phyloP scores from a whole-genome alignment of 495 filamentous ascomycete species.

The Thozetella sp. region DNA sequence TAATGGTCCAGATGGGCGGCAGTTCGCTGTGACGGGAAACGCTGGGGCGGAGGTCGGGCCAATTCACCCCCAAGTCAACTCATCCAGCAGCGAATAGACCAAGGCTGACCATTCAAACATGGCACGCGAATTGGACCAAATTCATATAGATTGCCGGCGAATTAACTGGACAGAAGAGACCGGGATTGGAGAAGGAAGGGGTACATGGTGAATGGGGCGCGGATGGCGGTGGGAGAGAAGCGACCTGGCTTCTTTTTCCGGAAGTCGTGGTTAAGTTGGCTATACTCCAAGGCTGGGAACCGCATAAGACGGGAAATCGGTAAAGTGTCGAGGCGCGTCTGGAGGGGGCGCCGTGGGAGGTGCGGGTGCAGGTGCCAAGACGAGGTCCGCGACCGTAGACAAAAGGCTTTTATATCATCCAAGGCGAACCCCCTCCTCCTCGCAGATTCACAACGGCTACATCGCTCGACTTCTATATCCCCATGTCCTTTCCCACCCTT shows the following conservation, averaged over 20 bases:
- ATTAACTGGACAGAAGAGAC: neutral
- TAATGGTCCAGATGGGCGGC: neutral
- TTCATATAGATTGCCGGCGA: conserved; percentile 2
- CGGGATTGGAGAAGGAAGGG: neutral
- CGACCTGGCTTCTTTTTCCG: conserved; percentile 3
- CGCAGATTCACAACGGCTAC: too few species aligned
- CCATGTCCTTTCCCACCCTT: too few species aligned
- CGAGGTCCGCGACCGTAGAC: too few species aligned
- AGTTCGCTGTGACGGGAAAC: neutral
- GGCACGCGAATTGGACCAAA: conserved; percentile 1
- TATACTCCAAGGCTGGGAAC: conserved; percentile 2
- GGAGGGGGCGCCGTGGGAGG: neutral
- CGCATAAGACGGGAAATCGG: conserved; percentile 1
- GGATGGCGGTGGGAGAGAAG: neutral
- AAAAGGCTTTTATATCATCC: too few species aligned
- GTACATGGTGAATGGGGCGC: conserved; percentile 1
- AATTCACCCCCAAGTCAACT: conserved; percentile 1
- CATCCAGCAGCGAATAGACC: conserved; percentile 2
- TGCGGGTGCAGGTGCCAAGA: neutral
- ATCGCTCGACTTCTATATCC: too few species aligned
- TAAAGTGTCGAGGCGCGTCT: neutral
- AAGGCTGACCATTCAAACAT: conserved; percentile 2
- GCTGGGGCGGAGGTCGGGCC: neutral
- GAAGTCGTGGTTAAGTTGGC: neutral
- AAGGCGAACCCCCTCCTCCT: too few species aligned